Conservation (phyloP, 371 early-diverging fungal species). For the Umbelopsis sp. region DNA sequence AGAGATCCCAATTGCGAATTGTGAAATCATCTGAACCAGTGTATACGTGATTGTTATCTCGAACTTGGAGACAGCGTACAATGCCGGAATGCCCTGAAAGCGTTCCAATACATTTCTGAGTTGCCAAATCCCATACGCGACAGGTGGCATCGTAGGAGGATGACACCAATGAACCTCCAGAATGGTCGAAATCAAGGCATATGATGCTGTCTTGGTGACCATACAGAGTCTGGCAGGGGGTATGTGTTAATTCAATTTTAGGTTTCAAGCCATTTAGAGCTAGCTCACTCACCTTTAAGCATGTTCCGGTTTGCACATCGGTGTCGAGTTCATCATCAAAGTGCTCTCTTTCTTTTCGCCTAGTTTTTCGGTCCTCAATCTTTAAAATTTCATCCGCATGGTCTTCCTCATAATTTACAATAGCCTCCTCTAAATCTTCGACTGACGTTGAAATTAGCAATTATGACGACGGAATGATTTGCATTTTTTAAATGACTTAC, state of each 20-base stretch:
- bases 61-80: conserved; percentile 72
- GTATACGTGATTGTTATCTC: conserved; percentile 60
- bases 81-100: conserved; percentile 64
- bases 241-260: conserved; percentile 6
- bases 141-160: conserved; percentile 81
- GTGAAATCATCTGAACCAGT: conserved; percentile 84
- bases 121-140: conserved; percentile 75
- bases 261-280: not conserved
- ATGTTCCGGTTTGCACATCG: conserved; percentile 42
- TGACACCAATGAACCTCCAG: conserved; percentile 67
- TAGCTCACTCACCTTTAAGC: conserved; percentile 37
- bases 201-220: conserved; percentile 78
- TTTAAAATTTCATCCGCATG: conserved; percentile 15
- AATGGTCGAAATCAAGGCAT: conserved; percentile 70
- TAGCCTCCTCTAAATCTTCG: conserved; percentile 41
- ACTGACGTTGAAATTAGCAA: conserved; percentile 34
- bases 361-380: conserved; percentile 21
- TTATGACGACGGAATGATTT: conserved; percentile 23
- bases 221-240: conserved; percentile 49
- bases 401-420: conserved; percentile 42
- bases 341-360: conserved; percentile 16
- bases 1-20: conserved; percentile 84
- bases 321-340: conserved; percentile 30
- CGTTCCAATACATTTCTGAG: conserved; percentile 58
- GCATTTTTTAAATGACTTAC: conserved; percentile 31